phyloP scores from a whole-genome alignment of 345 rosid species.

The Citrus medica region DNA sequence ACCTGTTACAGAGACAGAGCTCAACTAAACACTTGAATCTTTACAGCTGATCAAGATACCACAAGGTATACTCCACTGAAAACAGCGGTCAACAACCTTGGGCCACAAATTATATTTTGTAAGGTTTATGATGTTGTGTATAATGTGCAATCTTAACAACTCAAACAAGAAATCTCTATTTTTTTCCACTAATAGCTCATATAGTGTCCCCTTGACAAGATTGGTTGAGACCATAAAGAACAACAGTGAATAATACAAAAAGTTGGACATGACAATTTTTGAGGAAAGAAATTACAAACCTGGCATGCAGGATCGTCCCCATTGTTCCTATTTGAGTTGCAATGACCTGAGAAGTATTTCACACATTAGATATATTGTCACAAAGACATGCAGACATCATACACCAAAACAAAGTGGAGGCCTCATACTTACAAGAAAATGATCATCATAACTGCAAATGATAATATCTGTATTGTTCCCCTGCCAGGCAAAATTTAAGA shows the following conservation, averaged over 20 bases:
- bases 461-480: conserved; percentile 79
- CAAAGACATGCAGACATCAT: neutral
- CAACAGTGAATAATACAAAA: neutral
- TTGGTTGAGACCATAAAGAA: neutral
- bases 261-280: neutral
- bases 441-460: conserved; percentile 73
- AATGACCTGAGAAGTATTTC: conserved; percentile 53
- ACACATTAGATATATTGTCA: conserved; percentile 8
- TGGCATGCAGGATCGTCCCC: conserved; percentile 88
- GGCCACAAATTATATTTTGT: neutral
- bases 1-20: neutral
- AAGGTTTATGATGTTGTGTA: neutral
- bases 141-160: neutral
- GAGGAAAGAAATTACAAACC: conserved; percentile 29
- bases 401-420: neutral
- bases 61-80: neutral
- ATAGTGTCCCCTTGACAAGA: neutral
- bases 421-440: conserved; percentile 64
- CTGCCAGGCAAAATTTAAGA: conserved; percentile 35
- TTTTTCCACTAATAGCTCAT: neutral
- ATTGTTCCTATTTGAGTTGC: conserved; percentile 84
- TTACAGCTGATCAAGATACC: neutral
- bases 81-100: neutral
- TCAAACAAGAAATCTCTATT: neutral
- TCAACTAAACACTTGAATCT: neutral